Evolutionary conservation across 495 filamentous ascomycete genomes (phyloP).

Genomic region (Arthonia radiata): DNA sequence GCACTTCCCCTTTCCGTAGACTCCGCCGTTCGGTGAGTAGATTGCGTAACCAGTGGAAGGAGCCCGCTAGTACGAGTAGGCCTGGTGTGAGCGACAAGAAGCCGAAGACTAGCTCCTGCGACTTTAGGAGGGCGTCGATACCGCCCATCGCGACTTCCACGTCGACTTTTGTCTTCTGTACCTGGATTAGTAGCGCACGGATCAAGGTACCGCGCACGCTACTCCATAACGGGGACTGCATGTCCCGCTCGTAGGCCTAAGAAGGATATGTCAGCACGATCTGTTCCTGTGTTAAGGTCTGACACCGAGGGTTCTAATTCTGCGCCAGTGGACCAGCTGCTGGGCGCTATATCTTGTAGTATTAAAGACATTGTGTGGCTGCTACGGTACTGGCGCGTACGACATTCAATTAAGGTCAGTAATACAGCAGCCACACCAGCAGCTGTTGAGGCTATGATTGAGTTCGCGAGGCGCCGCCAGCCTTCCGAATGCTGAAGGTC

Average conservation of each 20-base stretch:
- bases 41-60: slow-evolving; percentile 42
- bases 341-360: neutral
- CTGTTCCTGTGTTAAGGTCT: too few relatives aligned
- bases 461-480: too few relatives aligned
- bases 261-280: too few relatives aligned
- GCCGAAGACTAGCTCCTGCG: slow-evolving; percentile 88
- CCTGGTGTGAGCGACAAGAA: slow-evolving; percentile 86
- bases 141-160: slow-evolving; percentile 87
- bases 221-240: slow-evolving; percentile 53
- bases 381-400: too few relatives aligned
- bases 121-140: slow-evolving; percentile 78
- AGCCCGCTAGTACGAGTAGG: slow-evolving; percentile 55
- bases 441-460: too few relatives aligned
- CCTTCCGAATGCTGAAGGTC: too few relatives aligned
- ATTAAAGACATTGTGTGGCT: neutral
- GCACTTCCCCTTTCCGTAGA: slow-evolving; percentile 28
- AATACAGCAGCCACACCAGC: too few relatives aligned
- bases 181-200: slow-evolving; percentile 74
- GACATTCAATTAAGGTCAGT: too few relatives aligned
- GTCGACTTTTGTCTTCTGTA: slow-evolving; percentile 97
- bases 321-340: too few relatives aligned
- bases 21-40: slow-evolving; percentile 42
- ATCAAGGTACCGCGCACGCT: slow-evolving; percentile 68
- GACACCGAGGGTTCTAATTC: too few relatives aligned
- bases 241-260: slow-evolving; percentile 79